Base-by-base conservation (phyloP, 2,329 filamentous ascomycete species). In the Colletotrichum melonis region DNA sequence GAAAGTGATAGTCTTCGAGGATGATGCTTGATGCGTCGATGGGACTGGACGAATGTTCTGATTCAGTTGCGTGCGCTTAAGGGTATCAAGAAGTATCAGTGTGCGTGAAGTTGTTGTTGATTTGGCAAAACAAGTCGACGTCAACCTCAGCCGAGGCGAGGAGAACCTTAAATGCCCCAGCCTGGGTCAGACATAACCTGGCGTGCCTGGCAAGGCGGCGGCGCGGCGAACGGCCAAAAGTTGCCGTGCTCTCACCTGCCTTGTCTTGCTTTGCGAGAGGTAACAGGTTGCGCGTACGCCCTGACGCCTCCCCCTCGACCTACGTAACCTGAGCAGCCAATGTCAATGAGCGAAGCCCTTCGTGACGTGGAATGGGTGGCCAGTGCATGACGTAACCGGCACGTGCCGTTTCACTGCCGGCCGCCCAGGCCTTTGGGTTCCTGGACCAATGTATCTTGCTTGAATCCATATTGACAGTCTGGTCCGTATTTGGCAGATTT, bases 151-250 rank as follows among this genome's bases (percentile, higher is more conserved):
- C 60, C 28, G 46, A 73, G 70, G 70, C 46, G 60, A 60, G 32
- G 26, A 65, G 70, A 73, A 73, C 16, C 28, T 73, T 70, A 73
- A 73, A 65, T 73, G 60, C 60, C 46, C 30, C 70, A 52, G 55
- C 67, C 35, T 19, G 19, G 28, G 49, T 32, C 26, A 60, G 60
- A 46, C 56, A 38, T 28, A n/a, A 52, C 64, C 28, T 67, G 56
- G 49, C 46, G 26, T 38, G 49, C 64, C 28, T 67, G 56, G 49
- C 46, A 35, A 52, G 57, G 32, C 22, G 26, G 32, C 22, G 26
- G 46, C 42, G 35, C 59, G 46, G 35, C 22, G 22, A 58, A 60
- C 58, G 64, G 69, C 69, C 58, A 69, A 69, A 68, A 63, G 19
- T 72, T 69, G 58, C 69, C 69, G 69, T 54, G 22, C 52, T 32